Conservation (phyloP, 768 basidiomycete species). For the Pisolithus marmoratus region DNA sequence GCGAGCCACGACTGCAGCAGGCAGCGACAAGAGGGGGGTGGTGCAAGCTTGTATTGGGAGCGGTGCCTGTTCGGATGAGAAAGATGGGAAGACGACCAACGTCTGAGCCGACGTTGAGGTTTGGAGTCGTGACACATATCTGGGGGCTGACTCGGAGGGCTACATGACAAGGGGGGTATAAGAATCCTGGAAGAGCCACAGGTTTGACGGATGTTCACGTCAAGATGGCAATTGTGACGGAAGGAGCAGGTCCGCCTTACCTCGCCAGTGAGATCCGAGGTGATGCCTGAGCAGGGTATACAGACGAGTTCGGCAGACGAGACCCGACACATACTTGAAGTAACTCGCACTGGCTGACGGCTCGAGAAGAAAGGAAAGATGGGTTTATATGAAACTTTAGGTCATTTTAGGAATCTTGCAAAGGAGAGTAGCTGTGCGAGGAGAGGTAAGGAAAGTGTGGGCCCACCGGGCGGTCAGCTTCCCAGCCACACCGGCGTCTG, state of each 20-base stretch:
- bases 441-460: conserved; percentile 6
- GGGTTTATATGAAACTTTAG: conserved; percentile 28
- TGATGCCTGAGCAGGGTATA: conserved; percentile 24
- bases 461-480: not conserved
- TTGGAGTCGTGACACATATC: conserved; percentile 22
- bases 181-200: conserved; percentile 23
- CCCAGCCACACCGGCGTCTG: not conserved
- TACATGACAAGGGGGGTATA: conserved; percentile 20
- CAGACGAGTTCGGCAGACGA: conserved; percentile 29
- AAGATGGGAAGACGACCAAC: conserved; percentile 11
- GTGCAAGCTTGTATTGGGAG: not conserved
- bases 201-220: conserved; percentile 29
- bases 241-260: conserved; percentile 17
- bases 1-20: conserved; percentile 50
- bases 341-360: not conserved
- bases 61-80: not conserved
- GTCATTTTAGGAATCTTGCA: conserved; percentile 28
- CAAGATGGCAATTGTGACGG: conserved; percentile 15
- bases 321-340: conserved; percentile 23
- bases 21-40: conserved; percentile 12
- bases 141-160: conserved; percentile 9
- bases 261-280: conserved; percentile 28
- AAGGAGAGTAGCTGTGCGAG: conserved; percentile 17
- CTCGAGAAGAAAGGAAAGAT: conserved; percentile 16
- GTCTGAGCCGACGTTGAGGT: conserved; percentile 16